Evolutionary conservation across 2,329 filamentous ascomycete genomes (phyloP).

Genomic region (Calonectria ilicicola): DNA sequence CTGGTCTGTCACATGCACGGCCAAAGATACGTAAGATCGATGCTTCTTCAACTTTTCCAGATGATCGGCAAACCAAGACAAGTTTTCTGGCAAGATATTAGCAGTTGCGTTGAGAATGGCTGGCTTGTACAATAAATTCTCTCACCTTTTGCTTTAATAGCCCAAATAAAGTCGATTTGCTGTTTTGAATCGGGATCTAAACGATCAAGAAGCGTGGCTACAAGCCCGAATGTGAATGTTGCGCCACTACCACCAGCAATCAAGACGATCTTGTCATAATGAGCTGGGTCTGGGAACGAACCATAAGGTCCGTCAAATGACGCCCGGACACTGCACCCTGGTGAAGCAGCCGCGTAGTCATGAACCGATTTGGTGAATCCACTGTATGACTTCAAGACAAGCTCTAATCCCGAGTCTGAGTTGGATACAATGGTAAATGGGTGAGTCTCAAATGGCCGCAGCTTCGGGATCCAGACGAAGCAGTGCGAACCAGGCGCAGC

Average conservation of each 20-base stretch:
- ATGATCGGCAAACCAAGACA: background rate
- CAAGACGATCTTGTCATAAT: constrained; percentile 37
- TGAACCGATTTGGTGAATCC: constrained; percentile 66
- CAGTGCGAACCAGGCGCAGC: constrained; percentile 54
- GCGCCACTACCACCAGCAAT: constrained; percentile 40
- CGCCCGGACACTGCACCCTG: constrained; percentile 55
- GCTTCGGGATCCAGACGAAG: constrained; percentile 66
- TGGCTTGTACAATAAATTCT: background rate
- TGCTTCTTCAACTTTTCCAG: background rate
- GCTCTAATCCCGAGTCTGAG: constrained; percentile 55
- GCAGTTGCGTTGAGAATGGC: background rate
- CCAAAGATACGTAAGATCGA: background rate
- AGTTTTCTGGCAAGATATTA: background rate
- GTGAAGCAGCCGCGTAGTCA: constrained; percentile 56
- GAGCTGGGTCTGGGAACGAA: constrained; percentile 57
- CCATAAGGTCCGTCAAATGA: constrained; percentile 68
- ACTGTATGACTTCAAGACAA: constrained; percentile 62
- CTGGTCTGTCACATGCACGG: background rate
- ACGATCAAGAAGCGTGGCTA: constrained; percentile 4
- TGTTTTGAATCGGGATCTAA: background rate
- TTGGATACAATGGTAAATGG: constrained; percentile 66
- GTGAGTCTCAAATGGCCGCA: constrained; percentile 64
- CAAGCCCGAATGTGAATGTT: constrained; percentile 35
- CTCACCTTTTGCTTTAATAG: constrained; percentile 20
- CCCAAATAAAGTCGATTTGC: constrained; percentile 29